Base-by-base conservation (phyloP, 257 asterid genomes). In the Ilex asprella region DNA sequence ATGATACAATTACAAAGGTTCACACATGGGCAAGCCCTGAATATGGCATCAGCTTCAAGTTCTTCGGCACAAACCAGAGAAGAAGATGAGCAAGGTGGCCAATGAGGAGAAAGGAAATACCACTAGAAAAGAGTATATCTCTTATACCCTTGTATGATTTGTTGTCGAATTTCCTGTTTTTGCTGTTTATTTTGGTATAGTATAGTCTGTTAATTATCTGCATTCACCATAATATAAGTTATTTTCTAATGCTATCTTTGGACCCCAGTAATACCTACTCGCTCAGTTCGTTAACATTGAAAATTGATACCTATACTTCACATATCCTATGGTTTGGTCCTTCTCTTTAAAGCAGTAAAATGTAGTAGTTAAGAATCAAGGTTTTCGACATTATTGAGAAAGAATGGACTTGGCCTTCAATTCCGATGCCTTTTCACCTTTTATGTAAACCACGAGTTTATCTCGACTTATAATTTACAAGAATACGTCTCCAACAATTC, bases 1-100 rank as follows among this genome's bases (percentile, higher is more conserved):
- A 87, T 90, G 97, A 85, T 83, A 61, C 95, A 90, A 63, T 72
- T 90, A 55, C 97, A 90, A 69, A 68, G 86, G 54, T 74, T 87
- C 67, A 29, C 88, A 1, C 94, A 84, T 13, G 95, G 96, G 2
- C 86, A 86, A 59, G 81, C 77, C 41, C 72, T 80, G 47, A 77
- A 74, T 67, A 72, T 75, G 78, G 88, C 83, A 6, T 58, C 93
- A 0, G 80, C 85, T 57, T 79, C 91, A 12, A 73, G 72, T 63
- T 82, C 95, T 31, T 74, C 86, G 3, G 65, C 72, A 5, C 81
- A 65, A 7, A 63, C 70, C 9, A 62, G 32, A 10, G 84, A 81
- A 59, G 92, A 75, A 64, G 82, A 66, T 58, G 79, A 71, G 9
- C 59, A 56, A 8, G 66, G 64, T 46, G 68, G 72, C 7, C 66